Evolutionary conservation across 2,329 filamentous ascomycete genomes (phyloP), one percentile per base, ranked within the genome.

Genomic region (Capronia americana): DNA sequence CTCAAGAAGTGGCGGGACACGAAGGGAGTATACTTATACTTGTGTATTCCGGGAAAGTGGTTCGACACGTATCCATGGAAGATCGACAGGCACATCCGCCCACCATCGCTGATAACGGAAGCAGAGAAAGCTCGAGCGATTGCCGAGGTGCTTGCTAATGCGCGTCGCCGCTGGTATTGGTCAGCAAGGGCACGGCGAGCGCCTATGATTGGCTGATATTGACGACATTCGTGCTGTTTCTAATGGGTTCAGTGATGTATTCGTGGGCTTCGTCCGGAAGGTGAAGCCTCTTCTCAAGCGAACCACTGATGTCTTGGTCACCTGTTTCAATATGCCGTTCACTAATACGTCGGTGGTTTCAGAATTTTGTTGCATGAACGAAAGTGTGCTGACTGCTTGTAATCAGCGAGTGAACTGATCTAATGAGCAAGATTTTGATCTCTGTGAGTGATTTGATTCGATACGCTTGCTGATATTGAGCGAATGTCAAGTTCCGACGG

Each of bases 51-150:
- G 17, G 17, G 2, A 26, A 28, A 28, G 5, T 24, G 24, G 12
- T 50, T 50, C 46, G n/a, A 50, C 11, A 50, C 10, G 14, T 17
- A 17, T 51, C 48, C 20, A 26, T 51, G 48, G 12, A 28, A 23
- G 48, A 51, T 51, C 48, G 48, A 51, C 48, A 51, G 48, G 48
- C 24, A 51, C 48, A 51, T 26, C 48, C 48, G 20, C 48, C 24
- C 38, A 20, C 17, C 14, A n/a, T 2, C 4, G 14, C 10, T 44
- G 48, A 26, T 26, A 51, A 51, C n/a, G 46, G 24, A 10, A 50
- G 20, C 8, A 50, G n/a, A n/a, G n/a, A n/a, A n/a, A n/a, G n/a
- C n/a, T 17, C 38, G 4, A 26, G 11, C 48, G 48, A 51, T 51
- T 51, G 17, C 48, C 48, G 48, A 51, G 48, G 48, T 44, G 38